phyloP scores from a whole-genome alignment of 2,329 filamentous ascomycete species.

The Raffaelea albimanens region DNA sequence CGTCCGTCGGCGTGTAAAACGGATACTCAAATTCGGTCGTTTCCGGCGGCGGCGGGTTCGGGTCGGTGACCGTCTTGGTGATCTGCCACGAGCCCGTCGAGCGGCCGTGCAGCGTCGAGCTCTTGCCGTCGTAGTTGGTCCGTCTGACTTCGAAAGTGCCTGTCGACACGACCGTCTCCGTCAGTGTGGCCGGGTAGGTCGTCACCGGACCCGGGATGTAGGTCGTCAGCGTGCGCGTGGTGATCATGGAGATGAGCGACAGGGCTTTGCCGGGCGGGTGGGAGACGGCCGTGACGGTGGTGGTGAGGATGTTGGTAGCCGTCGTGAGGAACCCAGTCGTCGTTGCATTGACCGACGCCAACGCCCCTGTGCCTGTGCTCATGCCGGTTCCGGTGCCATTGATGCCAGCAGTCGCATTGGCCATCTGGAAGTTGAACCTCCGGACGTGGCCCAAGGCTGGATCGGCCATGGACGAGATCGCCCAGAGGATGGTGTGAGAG shows the following conservation, averaged over 20 bases:
- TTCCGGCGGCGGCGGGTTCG: slow-evolving; percentile 8
- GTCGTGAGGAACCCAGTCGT: slow-evolving; percentile 4
- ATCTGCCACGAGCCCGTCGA: slow-evolving; percentile 6
- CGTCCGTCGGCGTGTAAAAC: background rate
- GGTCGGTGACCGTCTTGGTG: slow-evolving; percentile 6
- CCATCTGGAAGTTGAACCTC: no score
- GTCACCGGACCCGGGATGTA: slow-evolving; percentile 9
- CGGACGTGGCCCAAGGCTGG: no score
- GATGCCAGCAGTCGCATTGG: background rate
- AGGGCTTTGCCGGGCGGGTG: slow-evolving; percentile 5
- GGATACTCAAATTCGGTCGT: slow-evolving; percentile 4
- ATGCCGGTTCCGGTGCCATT: slow-evolving; percentile 2
- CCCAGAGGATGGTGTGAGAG: no score
- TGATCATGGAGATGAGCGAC: slow-evolving; percentile 9
- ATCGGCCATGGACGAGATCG: no score
- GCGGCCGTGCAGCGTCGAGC: slow-evolving; percentile 6
- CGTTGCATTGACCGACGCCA: slow-evolving; percentile 4
- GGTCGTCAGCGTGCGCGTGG: slow-evolving; percentile 4
- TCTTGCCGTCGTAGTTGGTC: slow-evolving; percentile 6
- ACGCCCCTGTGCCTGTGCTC: no score
- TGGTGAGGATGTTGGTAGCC: slow-evolving; percentile 1
- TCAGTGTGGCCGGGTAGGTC: slow-evolving; percentile 4
- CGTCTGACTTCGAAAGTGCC: slow-evolving; percentile 7
- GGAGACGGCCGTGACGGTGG: slow-evolving; percentile 6
- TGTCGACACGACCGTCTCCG: slow-evolving; percentile 4